Evolutionary conservation across 768 basidiomycete genomes (phyloP).

Genomic region (Leccinellum albellum): DNA sequence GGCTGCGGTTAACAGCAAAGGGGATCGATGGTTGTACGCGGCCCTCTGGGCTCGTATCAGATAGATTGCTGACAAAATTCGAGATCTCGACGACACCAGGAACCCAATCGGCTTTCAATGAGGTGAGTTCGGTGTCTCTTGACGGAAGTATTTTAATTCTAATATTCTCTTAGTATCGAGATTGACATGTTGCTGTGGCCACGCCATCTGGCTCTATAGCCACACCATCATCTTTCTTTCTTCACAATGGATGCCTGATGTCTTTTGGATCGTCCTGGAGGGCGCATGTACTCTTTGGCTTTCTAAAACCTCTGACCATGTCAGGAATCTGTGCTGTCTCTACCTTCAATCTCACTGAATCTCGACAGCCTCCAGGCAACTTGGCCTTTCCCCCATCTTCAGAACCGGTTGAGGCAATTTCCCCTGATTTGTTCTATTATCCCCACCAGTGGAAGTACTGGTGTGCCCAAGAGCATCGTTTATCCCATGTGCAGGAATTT

Average conservation of each 20-base stretch:
- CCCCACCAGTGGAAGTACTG: conserved; percentile 30
- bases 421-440: conserved; percentile 28
- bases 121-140: conserved; percentile 10
- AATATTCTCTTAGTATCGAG: conserved; percentile 21
- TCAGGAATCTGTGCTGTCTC: conserved; percentile 15
- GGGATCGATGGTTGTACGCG: conserved; percentile 28
- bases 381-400: conserved; percentile 12
- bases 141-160: background rate
- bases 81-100: conserved; percentile 11
- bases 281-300: conserved; percentile 23
- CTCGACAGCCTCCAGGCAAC: conserved; percentile 5
- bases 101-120: conserved; percentile 27
- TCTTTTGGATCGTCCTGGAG: conserved; percentile 21
- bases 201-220: conserved; percentile 29
- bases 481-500: conserved; percentile 28
- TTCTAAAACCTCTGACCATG: conserved; percentile 8
- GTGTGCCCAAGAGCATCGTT: conserved; percentile 30
- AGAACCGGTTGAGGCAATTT: conserved; percentile 17
- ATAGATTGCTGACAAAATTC: conserved; percentile 22
- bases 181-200: conserved; percentile 29
- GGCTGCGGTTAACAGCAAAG: conserved; percentile 18
- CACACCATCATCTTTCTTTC: conserved; percentile 28
- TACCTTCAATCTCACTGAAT: conserved; percentile 15
- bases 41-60: conserved; percentile 31
- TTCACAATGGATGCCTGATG: conserved; percentile 28